Base-by-base conservation (phyloP, 208 protist species). In the Wallacemonas rigidus region DNA sequence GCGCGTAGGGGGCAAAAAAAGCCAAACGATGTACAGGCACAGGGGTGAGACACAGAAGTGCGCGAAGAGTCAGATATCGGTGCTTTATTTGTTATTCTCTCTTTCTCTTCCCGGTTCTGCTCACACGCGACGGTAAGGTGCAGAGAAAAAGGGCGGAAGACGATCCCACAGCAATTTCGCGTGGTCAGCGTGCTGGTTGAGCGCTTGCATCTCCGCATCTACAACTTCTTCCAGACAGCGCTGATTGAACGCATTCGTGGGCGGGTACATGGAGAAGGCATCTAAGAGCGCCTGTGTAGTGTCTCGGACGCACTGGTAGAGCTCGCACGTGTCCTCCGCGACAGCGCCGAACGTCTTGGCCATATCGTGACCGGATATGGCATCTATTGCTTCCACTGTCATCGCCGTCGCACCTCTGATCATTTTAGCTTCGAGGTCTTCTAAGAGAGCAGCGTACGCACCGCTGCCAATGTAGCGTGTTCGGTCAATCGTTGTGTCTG, bases 381-480 rank as follows among this genome's bases (percentile, higher is more conserved):
- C 81, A 39, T 83, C 72, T 2, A 94, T 87, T 9, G 86, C 81
- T 57, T 89, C 82, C 54, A 90, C 74, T 26, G 82, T 74, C 11
- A 94, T 75, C 9, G 71, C 75, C 6, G 81, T 89, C 12, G 89
- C 86, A 3, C 75, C 77, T 12, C 57, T 58, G 67, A 94, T 82
- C 77, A 90, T 90, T 17, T 72, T 69, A 9, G 70, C 67, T 45
- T 94, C 86, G 54, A 71, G 74, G 44, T 86, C 82, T 3, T 70
- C 53, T 9, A 62, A 3, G 3, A 65, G 69, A 12, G 53, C 53
- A 12, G 41, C 15, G 35, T 74, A 55, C 51, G 41, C 64, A 45
- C 12, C 43, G 14, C 47, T 69, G 51, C 45, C 48, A 4, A 69
- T 6, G 50, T 65, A 65, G 41, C 17, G 60, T 41, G 9, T 35